Percentiles rank a stretch among this genome's conserved stretches.
These are phyloP conservation scores for Penicillium desertorum DNA, from an alignment of 495 filamentous ascomycete genomes.

Conservation along the genomic window DNA sequence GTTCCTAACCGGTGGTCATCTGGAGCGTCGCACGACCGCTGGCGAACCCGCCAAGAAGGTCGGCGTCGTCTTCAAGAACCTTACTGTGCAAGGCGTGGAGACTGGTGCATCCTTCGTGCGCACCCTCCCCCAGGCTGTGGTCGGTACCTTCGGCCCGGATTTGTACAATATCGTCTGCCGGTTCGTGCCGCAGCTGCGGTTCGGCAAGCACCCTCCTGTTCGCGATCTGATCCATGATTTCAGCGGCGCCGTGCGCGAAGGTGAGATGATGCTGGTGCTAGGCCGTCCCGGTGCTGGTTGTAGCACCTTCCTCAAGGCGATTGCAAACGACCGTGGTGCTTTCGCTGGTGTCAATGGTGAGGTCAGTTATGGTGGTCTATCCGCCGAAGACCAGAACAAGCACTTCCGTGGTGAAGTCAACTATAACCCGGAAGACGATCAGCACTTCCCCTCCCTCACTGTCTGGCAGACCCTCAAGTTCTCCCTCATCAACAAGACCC, in stretches of 20 bases:
- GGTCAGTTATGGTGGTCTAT: conserved; percentile 74
- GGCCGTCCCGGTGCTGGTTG: conserved; percentile 80
- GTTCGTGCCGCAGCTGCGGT: conserved; percentile 63
- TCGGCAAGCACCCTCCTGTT: conserved; percentile 50
- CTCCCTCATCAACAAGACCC: conserved; percentile 80
- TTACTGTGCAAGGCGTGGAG: conserved; percentile 72
- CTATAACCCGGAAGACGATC: conserved; percentile 80
- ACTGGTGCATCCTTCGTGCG: conserved; percentile 67
- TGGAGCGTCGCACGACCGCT: conserved; percentile 69
- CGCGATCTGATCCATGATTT: conserved; percentile 72
- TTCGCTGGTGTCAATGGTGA: conserved; percentile 71
- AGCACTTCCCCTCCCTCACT: conserved; percentile 73
- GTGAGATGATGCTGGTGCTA: conserved; percentile 82
- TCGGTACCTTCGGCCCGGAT: conserved; percentile 85
- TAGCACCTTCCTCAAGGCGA: conserved; percentile 74
- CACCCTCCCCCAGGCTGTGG: conserved; percentile 72
- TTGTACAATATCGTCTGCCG: conserved; percentile 65
- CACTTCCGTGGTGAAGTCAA: conserved; percentile 78
- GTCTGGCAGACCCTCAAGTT: conserved; percentile 84
- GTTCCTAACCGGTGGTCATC: conserved; percentile 77
- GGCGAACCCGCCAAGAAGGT: conserved; percentile 76
- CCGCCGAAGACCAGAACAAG: conserved; percentile 64
- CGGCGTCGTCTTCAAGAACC: conserved; percentile 78
- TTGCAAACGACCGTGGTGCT: conserved; percentile 65
- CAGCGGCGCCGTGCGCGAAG: conserved; percentile 72